Percentiles rank a stretch among this genome's conserved stretches.
Conservation (phyloP, 768 basidiomycete genomes). For the Lentinula edodes region DNA sequence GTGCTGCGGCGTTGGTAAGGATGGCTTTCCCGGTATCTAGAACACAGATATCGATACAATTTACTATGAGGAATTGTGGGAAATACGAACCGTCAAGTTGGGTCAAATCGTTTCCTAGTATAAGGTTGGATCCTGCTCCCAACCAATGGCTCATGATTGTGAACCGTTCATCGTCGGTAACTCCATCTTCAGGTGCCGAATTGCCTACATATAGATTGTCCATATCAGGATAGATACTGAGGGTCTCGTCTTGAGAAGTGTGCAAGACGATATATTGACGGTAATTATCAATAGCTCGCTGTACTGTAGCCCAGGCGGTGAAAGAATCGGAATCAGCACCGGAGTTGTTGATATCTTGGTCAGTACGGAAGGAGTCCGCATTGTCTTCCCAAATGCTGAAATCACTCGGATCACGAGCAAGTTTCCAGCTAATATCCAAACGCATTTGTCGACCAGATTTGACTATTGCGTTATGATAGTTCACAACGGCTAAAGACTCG, state of each 20-base stretch:
- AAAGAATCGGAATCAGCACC: slow-evolving; percentile 1
- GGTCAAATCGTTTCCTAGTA: slow-evolving; percentile 7
- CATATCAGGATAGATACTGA: slow-evolving; percentile 11
- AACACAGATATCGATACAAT: not conserved
- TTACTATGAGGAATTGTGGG: not conserved
- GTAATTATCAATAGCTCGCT: slow-evolving; percentile 10
- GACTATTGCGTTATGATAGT: slow-evolving; percentile 5
- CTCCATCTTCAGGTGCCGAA: not conserved
- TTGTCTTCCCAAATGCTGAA: slow-evolving; percentile 5
- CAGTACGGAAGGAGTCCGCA: slow-evolving; percentile 9
- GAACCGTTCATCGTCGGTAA: slow-evolving; percentile 3
- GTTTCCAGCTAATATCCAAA: slow-evolving; percentile 10
- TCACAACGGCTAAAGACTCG: slow-evolving; percentile 3
- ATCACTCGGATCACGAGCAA: slow-evolving; percentile 2
- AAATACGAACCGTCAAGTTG: not conserved
- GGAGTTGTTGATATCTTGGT: slow-evolving; percentile 11
- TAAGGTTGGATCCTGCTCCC: slow-evolving; percentile 6
- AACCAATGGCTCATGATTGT: slow-evolving; percentile 7
- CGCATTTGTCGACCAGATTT: slow-evolving; percentile 7
- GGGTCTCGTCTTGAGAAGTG: not conserved
- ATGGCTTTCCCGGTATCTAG: slow-evolving; percentile 2
- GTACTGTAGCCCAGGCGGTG: slow-evolving; percentile 7
- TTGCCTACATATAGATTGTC: slow-evolving; percentile 9
- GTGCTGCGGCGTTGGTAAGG: not conserved
- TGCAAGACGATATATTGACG: slow-evolving; percentile 8